These are phyloP conservation scores for Linum lewisii DNA, from an alignment of 345 rosid species.

Conservation along the genomic window DNA sequence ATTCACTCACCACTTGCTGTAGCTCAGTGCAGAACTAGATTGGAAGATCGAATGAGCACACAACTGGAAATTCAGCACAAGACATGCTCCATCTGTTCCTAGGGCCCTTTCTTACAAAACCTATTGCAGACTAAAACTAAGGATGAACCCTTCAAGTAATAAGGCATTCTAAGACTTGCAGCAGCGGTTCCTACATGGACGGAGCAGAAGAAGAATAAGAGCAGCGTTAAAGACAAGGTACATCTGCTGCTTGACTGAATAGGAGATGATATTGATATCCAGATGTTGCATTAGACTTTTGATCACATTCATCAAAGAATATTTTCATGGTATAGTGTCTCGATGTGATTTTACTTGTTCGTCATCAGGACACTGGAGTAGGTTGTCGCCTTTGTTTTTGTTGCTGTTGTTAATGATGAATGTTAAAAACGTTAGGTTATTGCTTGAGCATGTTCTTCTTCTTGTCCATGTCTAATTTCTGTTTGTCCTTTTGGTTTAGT, in stretches of 20 bases:
- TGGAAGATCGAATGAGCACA: conserved; percentile 8
- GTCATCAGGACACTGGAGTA: background rate
- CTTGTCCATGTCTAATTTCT: background rate
- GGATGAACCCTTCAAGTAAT: conserved; percentile 11
- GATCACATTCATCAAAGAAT: no score
- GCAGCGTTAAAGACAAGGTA: conserved; percentile 45
- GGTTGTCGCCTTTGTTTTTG: background rate
- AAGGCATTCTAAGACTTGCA: conserved; percentile 15
- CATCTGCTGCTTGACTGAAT: conserved; percentile 31
- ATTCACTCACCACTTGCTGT: background rate
- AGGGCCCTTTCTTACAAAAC: conserved; percentile 46
- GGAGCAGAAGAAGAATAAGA: conserved; percentile 32
- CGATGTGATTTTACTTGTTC: no score
- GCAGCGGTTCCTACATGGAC: conserved; percentile 13
- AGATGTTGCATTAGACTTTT: no score
- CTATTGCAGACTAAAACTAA: conserved; percentile 16
- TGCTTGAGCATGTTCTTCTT: no score
- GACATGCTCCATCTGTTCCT: conserved; percentile 50
- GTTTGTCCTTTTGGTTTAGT: background rate
- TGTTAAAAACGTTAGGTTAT: no score
- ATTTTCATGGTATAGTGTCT: no score
- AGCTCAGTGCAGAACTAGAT: conserved; percentile 8
- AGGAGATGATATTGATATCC: background rate
- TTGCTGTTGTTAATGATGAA: background rate
- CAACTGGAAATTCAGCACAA: conserved; percentile 35